Evolutionary conservation across 495 filamentous ascomycete genomes (phyloP).

Genomic region (Annulohypoxylon bovei): DNA sequence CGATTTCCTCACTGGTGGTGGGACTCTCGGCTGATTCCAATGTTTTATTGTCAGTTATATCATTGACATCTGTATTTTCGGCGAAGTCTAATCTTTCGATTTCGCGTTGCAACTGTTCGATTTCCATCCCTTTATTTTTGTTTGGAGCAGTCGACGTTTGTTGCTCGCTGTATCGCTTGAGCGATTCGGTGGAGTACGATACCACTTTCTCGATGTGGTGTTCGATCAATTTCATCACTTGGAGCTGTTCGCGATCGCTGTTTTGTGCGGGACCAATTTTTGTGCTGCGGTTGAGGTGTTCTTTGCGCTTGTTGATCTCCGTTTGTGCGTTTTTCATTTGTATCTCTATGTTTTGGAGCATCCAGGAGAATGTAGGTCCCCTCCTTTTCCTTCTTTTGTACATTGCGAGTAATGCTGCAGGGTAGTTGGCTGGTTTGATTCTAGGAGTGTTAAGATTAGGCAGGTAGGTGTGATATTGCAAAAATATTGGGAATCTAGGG

Average conservation of each 20-base stretch:
- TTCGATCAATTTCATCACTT: background rate
- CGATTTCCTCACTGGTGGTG: too few relatives aligned
- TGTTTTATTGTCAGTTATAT: too few relatives aligned
- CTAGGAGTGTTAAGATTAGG: background rate
- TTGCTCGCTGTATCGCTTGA: background rate
- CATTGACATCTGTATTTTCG: too few relatives aligned
- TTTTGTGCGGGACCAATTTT: background rate
- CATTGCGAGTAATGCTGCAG: background rate
- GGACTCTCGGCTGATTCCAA: too few relatives aligned
- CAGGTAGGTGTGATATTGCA: background rate
- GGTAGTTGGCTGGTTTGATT: background rate
- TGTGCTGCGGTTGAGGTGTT: background rate
- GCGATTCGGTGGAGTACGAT: background rate
- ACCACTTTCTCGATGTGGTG: background rate
- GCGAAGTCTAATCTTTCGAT: too few relatives aligned
- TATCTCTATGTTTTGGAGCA: background rate
- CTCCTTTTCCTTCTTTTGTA: background rate
- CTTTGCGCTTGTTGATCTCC: background rate
- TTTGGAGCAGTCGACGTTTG: too few relatives aligned
- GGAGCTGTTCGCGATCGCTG: background rate
- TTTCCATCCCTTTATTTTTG: too few relatives aligned
- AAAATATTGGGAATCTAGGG: background rate
- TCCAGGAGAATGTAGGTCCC: background rate
- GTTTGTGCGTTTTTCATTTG: background rate
- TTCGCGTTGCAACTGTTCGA: too few relatives aligned